Evolutionary conservation across 1,284 basidiomycete species (phyloP).

Genomic region (Stygiomarasmius scandens): DNA sequence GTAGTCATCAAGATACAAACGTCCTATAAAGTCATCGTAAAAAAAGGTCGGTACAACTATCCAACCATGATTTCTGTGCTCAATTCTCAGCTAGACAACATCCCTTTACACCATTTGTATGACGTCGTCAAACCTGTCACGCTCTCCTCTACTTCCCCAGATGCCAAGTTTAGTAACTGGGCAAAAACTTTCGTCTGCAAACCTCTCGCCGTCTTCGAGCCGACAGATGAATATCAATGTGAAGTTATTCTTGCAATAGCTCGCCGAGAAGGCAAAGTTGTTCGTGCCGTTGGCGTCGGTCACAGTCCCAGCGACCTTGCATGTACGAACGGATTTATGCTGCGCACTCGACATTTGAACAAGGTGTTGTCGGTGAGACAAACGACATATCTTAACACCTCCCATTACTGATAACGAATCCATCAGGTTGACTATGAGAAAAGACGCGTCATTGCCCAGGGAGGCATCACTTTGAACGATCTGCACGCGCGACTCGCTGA

Average conservation of each 20-base stretch:
- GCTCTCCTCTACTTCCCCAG: constrained; percentile 43
- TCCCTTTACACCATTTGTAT: constrained; percentile 50
- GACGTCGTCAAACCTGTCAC: constrained; percentile 54
- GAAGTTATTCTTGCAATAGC: constrained; percentile 85
- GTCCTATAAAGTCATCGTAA: constrained; percentile 28
- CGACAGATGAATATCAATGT: constrained; percentile 74
- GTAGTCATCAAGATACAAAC: constrained; percentile 11
- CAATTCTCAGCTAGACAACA: constrained; percentile 22
- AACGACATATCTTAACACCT: neutral
- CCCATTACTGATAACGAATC: constrained; percentile 14
- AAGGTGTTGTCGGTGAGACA: constrained; percentile 71
- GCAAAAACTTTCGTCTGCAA: constrained; percentile 65
- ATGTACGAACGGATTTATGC: constrained; percentile 83
- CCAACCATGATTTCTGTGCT: constrained; percentile 14
- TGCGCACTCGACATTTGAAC: constrained; percentile 75
- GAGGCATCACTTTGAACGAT: constrained; percentile 78
- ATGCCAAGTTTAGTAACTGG: constrained; percentile 70
- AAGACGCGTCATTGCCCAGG: constrained; percentile 70
- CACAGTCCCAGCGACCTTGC: constrained; percentile 94
- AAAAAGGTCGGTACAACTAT: constrained; percentile 21
- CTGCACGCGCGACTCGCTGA: constrained; percentile 71
- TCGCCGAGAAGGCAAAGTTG: constrained; percentile 65
- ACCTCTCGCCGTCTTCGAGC: constrained; percentile 77
- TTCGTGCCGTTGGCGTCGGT: constrained; percentile 88
- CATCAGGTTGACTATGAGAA: constrained; percentile 80